Percentiles rank a stretch among this genome's conserved stretches.
Conservation (phyloP, 2,329 filamentous ascomycete genomes). For the Aschersonia sp. region DNA sequence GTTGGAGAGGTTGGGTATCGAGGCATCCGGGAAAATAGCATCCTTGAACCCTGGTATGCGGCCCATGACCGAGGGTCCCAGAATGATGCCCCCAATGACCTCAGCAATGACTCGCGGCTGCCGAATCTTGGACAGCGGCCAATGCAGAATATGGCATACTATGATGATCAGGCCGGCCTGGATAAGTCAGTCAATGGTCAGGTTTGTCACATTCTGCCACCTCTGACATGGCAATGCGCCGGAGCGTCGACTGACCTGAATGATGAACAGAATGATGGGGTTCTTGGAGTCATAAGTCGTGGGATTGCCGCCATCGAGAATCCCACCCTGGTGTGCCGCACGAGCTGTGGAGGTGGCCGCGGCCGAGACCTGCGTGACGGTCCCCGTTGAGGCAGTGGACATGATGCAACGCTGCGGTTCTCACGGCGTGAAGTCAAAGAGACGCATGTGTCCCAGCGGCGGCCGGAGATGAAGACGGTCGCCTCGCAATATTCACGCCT, state of each 20-base stretch:
- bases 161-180: slow-evolving; percentile 31
- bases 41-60: slow-evolving; percentile 65
- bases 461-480: no score
- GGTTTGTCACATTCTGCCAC: not conserved
- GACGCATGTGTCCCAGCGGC: no score
- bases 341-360: slow-evolving; percentile 14
- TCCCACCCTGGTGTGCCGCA: slow-evolving; percentile 36
- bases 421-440: no score
- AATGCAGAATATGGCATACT: slow-evolving; percentile 45
- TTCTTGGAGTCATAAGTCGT: slow-evolving; percentile 54
- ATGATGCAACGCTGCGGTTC: no score
- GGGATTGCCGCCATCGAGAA: slow-evolving; percentile 59
- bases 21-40: slow-evolving; percentile 62
- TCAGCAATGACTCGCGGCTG: slow-evolving; percentile 77
- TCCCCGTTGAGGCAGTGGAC: slow-evolving; percentile 6
- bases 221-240: not conserved
- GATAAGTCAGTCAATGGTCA: not conserved
- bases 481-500: no score
- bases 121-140: slow-evolving; percentile 59
- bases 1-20: slow-evolving; percentile 61
- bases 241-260: slow-evolving; percentile 37
- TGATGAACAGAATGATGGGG: slow-evolving; percentile 63
- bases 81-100: slow-evolving; percentile 70
- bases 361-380: slow-evolving; percentile 11
- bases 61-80: slow-evolving; percentile 81